Base-by-base conservation (phyloP, 805 yeast species). In the Cyberlindnera meyerae region DNA sequence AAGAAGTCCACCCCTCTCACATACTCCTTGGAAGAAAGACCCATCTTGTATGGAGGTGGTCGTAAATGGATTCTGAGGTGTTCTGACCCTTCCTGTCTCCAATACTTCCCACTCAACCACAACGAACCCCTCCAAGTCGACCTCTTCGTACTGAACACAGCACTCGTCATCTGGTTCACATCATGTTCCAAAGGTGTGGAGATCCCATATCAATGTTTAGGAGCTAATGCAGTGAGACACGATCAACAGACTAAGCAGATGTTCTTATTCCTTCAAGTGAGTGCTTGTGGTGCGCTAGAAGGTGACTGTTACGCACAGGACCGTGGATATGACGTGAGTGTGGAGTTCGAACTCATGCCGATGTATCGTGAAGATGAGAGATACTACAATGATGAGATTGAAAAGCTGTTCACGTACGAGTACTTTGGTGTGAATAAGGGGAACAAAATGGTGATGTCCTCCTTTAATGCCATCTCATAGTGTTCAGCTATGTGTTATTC, bases 41-140 rank as follows among this genome's bases (percentile, higher is more conserved):
- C 63, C 1, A 44, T 66, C 1, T 44, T 66, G 14, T 59, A 57
- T 32, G 72, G 68, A 4, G 72, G 72, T 4, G 71, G 72, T 1
- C 53, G 70, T 21, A 58, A 63, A 18, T 51, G 66, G 45, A 32
- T 48, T 1, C 37, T 54, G 4, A 26, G 27, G 11, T 31, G 48
- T 11, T 39, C 49, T 5, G 44, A 43, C 24, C 22, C 38, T 3
- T 32, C 43, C 4, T 34, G 43, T 4, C 21, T 49, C 15, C 35
- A 31, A 11, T 40, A 31, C 25, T 36, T 47, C 12, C 44, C 44
- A 1, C 31, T 44, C 8, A 35, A 43, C 15, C 44, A 45, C 8
- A 40, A 42, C n/a, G 22, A 31, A 8, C 39, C 35, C 5, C 29
- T 42, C 8, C 43, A 43, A 9, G 52, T 53, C 6, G 72, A 68